Evolutionary conservation across 257 asterid genomes (phyloP).

Genomic region (Schizonepeta tenuifolia): DNA sequence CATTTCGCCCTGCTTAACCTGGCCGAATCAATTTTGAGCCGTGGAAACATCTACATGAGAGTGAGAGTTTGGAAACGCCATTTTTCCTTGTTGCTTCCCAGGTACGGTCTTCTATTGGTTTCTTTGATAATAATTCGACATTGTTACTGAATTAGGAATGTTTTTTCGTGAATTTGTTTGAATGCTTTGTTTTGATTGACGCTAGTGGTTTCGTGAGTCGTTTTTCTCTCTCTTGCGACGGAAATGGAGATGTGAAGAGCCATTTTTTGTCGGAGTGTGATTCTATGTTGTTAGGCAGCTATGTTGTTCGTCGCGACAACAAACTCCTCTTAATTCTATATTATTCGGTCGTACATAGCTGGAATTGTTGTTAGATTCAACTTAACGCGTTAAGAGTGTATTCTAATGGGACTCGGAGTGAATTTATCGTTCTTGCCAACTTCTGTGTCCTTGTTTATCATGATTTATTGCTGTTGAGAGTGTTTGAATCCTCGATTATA

Average conservation of each 20-base stretch:
- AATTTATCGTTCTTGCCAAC: not conserved
- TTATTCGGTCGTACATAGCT: not conserved
- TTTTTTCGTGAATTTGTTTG: not conserved
- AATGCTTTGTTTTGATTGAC: not conserved
- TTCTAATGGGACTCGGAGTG: conserved; percentile 11
- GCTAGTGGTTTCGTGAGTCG: not conserved
- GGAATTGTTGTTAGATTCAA: too few relatives aligned
- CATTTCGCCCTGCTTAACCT: not conserved
- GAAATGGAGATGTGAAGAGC: not conserved
- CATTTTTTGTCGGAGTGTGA: not conserved
- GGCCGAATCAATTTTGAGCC: not conserved
- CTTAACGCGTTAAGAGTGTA: not conserved
- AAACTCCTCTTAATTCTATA: not conserved
- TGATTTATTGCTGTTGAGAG: not conserved
- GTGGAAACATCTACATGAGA: not conserved
- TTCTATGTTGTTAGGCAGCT: not conserved
- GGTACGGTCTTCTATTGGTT: not conserved
- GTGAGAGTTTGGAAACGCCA: not conserved
- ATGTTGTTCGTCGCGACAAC: not conserved
- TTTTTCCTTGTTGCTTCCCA: not conserved
- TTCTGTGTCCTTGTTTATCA: not conserved
- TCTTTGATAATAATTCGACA: not conserved
- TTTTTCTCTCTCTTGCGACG: not conserved
- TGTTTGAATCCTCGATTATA: conserved; percentile 1
- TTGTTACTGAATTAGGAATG: not conserved